phyloP scores from a whole-genome alignment of 176 grass and related monocot species.

The Oryza glaberrima region DNA sequence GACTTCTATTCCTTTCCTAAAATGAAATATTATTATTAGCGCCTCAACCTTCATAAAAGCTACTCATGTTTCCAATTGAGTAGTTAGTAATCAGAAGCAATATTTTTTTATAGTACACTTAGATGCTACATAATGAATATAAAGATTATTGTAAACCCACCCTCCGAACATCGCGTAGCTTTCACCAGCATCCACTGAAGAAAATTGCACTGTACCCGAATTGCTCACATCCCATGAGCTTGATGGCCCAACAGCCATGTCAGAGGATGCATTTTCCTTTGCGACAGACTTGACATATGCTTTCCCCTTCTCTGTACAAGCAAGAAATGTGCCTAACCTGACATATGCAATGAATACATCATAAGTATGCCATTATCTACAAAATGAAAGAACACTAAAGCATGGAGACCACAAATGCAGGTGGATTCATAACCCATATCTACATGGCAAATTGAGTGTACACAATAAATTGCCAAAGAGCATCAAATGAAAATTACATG shows the following conservation, averaged over 20 bases:
- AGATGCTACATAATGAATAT: neutral
- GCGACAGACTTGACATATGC: conserved; percentile 58
- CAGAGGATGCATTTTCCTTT: conserved; percentile 43
- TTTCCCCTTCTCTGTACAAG: conserved; percentile 85
- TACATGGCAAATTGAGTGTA: neutral
- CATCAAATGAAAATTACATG: conserved; percentile 50
- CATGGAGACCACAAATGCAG: conserved; percentile 19
- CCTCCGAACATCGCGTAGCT: conserved; percentile 90
- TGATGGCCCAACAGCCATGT: conserved; percentile 47
- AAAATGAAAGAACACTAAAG: neutral
- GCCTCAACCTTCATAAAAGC: conserved; percentile 13
- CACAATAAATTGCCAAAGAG: neutral
- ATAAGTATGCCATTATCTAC: neutral
- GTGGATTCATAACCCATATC: neutral
- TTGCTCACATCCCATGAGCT: conserved; percentile 77
- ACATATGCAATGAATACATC: conserved; percentile 32
- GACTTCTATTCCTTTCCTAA: conserved; percentile 80
- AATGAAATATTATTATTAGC: conserved; percentile 29
- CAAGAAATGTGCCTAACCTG: conserved; percentile 75
- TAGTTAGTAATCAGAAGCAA: neutral
- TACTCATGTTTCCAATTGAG: neutral
- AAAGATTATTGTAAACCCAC: conserved; percentile 47
- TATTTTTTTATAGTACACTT: neutral
- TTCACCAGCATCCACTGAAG: conserved; percentile 70
- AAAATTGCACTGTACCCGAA: conserved; percentile 65